Evolutionary conservation across 169 alveolate species (phyloP).

Genomic region (Plasmodium fragile): DNA sequence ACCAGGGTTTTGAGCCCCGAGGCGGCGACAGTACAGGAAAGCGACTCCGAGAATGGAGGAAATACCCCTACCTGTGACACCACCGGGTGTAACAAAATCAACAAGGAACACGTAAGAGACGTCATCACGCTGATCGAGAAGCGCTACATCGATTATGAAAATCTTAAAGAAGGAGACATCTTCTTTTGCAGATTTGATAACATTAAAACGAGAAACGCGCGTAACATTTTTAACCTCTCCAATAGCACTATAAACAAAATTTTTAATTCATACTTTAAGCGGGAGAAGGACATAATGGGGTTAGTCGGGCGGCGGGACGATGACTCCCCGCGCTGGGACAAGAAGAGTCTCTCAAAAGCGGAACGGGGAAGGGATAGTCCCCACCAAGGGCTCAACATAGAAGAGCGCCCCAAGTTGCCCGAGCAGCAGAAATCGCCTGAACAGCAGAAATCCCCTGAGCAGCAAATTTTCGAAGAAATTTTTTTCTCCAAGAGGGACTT

Average conservation of each 20-base stretch:
- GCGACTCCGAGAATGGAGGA: background rate
- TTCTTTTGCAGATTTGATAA: slow-evolving; percentile 72
- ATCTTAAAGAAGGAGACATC: slow-evolving; percentile 61
- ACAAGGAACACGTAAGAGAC: slow-evolving; percentile 3
- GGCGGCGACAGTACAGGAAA: background rate
- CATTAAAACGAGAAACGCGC: slow-evolving; percentile 35
- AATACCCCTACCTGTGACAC: background rate
- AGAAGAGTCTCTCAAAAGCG: background rate
- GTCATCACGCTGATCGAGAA: slow-evolving; percentile 65
- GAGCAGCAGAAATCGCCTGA: background rate
- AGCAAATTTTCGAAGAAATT: slow-evolving; percentile 39
- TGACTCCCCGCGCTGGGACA: background rate
- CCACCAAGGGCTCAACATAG: background rate
- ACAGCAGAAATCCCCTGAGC: background rate
- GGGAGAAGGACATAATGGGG: slow-evolving; percentile 22
- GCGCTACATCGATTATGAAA: slow-evolving; percentile 74
- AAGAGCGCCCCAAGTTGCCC: background rate
- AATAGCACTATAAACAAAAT: slow-evolving; percentile 47
- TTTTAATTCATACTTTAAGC: slow-evolving; percentile 37
- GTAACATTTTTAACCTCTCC: slow-evolving; percentile 59
- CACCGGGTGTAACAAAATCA: background rate
- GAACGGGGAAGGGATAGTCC: background rate
- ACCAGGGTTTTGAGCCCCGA: slow-evolving; percentile 41
- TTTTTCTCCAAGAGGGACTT: slow-evolving; percentile 56
- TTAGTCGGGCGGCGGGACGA: background rate